Conservation (phyloP, 208 protist genomes). For the Leishmania gerbilli region DNA sequence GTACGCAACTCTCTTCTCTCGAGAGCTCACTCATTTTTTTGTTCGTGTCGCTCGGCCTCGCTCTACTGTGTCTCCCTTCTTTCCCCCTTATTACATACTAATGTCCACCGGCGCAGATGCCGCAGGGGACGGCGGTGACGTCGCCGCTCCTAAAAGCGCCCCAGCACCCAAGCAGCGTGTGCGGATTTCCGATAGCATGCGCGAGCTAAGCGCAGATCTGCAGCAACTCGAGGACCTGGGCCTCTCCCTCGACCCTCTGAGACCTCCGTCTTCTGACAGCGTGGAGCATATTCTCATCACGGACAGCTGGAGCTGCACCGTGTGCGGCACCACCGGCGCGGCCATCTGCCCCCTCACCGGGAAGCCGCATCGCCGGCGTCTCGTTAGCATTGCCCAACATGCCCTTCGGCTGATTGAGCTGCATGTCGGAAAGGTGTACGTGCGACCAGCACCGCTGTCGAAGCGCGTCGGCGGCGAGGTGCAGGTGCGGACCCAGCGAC, state of each 20-base stretch:
- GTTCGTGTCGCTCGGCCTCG: neutral
- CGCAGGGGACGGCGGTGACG: neutral
- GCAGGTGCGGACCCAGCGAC: constrained; percentile 59
- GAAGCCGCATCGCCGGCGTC: constrained; percentile 65
- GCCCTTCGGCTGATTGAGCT: constrained; percentile 60
- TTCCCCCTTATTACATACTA: neutral
- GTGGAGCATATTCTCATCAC: constrained; percentile 82
- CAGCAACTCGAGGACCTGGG: constrained; percentile 55
- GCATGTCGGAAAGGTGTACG: constrained; percentile 49
- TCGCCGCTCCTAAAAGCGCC: neutral
- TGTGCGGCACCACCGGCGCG: constrained; percentile 41
- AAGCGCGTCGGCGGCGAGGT: constrained; percentile 60
- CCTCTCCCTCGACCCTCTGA: constrained; percentile 41
- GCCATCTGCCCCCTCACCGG: constrained; percentile 55
- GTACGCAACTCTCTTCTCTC: neutral
- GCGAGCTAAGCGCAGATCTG: constrained; percentile 36
- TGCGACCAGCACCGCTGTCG: constrained; percentile 53
- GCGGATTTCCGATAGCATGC: constrained; percentile 38
- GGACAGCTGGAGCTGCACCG: constrained; percentile 61
- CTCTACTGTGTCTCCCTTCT: neutral
- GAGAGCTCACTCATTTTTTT: neutral
- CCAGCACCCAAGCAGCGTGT: constrained; percentile 3
- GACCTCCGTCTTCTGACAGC: constrained; percentile 28
- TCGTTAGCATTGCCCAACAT: constrained; percentile 64
- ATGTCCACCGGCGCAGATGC: neutral